Evolutionary conservation across 2,329 filamentous ascomycete species (phyloP).

Genomic region (Trichoderma arundinaceum): DNA sequence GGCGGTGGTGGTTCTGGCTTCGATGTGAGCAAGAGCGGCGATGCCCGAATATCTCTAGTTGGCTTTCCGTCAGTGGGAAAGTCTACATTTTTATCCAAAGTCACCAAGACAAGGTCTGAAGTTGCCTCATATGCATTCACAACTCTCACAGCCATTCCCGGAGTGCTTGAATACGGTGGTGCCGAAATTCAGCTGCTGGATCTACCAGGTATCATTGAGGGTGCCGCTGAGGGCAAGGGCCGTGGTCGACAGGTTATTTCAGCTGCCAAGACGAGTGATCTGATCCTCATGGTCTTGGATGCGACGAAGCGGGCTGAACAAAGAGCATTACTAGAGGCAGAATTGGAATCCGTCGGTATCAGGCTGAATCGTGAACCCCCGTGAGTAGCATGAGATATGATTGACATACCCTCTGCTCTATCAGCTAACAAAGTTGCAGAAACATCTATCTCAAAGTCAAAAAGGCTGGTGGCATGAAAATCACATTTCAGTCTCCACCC

Average conservation of each 20-base stretch:
- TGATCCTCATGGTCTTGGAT: slow-evolving; percentile 96
- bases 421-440: slow-evolving; percentile 50
- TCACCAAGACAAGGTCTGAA: slow-evolving; percentile 96
- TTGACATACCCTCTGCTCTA: not conserved
- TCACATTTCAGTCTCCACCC: slow-evolving; percentile 88
- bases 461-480: slow-evolving; percentile 98
- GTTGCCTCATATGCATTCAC: slow-evolving; percentile 98
- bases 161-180: slow-evolving; percentile 95
- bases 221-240: slow-evolving; percentile 93
- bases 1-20: slow-evolving; percentile 83
- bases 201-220: slow-evolving; percentile 97
- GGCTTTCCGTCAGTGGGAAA: slow-evolving; percentile 99
- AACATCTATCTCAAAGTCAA: slow-evolving; percentile 98
- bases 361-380: slow-evolving; percentile 89
- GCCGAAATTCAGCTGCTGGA: slow-evolving; percentile 98
- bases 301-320: slow-evolving; percentile 97
- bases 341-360: slow-evolving; percentile 94
- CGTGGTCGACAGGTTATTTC: slow-evolving; percentile 95
- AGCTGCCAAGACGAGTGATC: slow-evolving; percentile 95
- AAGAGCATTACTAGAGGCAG: slow-evolving; percentile 83
- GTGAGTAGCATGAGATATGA: slow-evolving; percentile 54
- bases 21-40: slow-evolving; percentile 93
- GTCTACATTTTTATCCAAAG: slow-evolving; percentile 97
- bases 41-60: slow-evolving; percentile 94
- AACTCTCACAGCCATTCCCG: slow-evolving; percentile 94